These are phyloP conservation scores for Sporothrix luriei DNA, from an alignment of 2,329 filamentous ascomycete genomes.

Conservation along the genomic window DNA sequence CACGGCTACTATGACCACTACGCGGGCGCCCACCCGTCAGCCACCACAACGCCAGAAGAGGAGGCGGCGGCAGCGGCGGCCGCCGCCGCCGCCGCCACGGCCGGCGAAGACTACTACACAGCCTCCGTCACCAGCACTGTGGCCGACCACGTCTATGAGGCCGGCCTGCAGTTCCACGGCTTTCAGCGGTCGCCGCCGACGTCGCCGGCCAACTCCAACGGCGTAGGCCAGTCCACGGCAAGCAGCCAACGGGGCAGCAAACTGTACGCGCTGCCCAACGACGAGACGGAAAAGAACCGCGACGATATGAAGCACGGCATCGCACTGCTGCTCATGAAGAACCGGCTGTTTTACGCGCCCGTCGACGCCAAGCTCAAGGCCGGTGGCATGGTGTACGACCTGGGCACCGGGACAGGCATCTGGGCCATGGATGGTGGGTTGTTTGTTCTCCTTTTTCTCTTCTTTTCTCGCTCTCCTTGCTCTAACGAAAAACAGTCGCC, in stretches of 20 bases:
- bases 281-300: conserved; percentile 48
- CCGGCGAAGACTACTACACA: conserved; percentile 36
- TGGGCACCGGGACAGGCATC: conserved; percentile 56
- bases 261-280: conserved; percentile 45
- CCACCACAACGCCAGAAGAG: not conserved
- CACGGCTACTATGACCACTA: conserved; percentile 18
- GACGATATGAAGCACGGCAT: conserved; percentile 49
- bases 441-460: not conserved
- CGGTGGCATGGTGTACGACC: conserved; percentile 51
- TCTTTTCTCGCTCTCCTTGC: not conserved
- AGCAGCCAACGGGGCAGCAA: conserved; percentile 26
- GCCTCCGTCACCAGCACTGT: conserved; percentile 40
- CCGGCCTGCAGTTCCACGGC: conserved; percentile 45
- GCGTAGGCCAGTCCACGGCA: conserved; percentile 32
- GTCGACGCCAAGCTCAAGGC: conserved; percentile 45
- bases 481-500: conserved; percentile 45
- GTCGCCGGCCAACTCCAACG: conserved; percentile 34
- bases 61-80: not conserved
- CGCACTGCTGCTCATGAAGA: conserved; percentile 44
- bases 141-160: conserved; percentile 42
- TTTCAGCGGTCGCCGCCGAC: conserved; percentile 37
- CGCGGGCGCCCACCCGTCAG: not conserved
- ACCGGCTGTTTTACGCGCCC: conserved; percentile 50
- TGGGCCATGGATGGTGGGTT: conserved; percentile 50
- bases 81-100: not conserved